A percentile compares a stretch with the other conserved stretches of the same genome.
These are phyloP conservation scores for Diatrype stigma DNA, from an alignment of 2,329 filamentous ascomycete species.

Conservation along the genomic window DNA sequence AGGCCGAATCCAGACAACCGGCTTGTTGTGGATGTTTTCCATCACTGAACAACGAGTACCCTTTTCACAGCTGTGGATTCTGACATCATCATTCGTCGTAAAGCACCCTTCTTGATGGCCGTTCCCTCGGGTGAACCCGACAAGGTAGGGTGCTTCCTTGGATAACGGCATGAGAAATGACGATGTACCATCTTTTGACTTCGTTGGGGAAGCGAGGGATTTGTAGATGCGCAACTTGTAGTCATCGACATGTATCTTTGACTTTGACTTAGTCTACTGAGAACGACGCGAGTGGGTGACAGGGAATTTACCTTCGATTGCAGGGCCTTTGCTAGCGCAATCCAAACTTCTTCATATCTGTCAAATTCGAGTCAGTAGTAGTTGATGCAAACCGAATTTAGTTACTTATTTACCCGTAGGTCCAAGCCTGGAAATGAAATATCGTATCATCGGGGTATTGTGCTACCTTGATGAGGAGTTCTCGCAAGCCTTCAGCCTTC, in stretches of 20 bases:
- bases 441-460: slow-evolving; percentile 68
- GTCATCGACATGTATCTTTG: slow-evolving; percentile 71
- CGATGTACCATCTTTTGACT: slow-evolving; percentile 35
- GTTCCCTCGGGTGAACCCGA: slow-evolving; percentile 74
- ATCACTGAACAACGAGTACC: slow-evolving; percentile 56
- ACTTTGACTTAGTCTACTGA: slow-evolving; percentile 4
- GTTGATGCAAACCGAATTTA: neutral
- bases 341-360: slow-evolving; percentile 85
- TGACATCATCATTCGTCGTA: slow-evolving; percentile 56
- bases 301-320: slow-evolving; percentile 49
- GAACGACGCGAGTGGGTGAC: neutral
- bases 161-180: slow-evolving; percentile 39
- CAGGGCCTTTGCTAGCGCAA: slow-evolving; percentile 69
- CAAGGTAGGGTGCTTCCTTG: slow-evolving; percentile 62
- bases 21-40: slow-evolving; percentile 36
- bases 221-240: slow-evolving; percentile 75
- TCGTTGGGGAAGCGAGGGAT: slow-evolving; percentile 45
- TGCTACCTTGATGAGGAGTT: slow-evolving; percentile 66
- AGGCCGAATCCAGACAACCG: slow-evolving; percentile 72
- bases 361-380: neutral
- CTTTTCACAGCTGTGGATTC: slow-evolving; percentile 83
- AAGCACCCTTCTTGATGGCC: slow-evolving; percentile 65
- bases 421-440: slow-evolving; percentile 87
- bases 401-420: slow-evolving; percentile 55
- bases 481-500: slow-evolving; percentile 70